phyloP scores from a whole-genome alignment of 805 yeast genomes.

The Soucietia sequanensis region DNA sequence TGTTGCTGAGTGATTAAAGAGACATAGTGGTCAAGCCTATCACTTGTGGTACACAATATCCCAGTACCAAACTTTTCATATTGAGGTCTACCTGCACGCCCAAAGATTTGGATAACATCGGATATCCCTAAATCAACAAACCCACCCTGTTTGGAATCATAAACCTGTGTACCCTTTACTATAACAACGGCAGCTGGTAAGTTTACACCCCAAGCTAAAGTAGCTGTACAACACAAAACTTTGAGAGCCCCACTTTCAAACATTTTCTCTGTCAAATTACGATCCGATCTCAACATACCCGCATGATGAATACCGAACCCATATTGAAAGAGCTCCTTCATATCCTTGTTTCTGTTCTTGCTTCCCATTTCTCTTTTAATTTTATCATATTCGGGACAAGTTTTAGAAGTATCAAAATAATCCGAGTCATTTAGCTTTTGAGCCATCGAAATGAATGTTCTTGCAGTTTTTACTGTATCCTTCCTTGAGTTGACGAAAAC shows the following conservation, averaged over 20 bases:
- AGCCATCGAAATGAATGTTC: constrained; percentile 68
- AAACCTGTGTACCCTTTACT: constrained; percentile 94
- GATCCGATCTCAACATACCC: constrained; percentile 88
- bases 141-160: constrained; percentile 94
- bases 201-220: constrained; percentile 99
- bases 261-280: constrained; percentile 86
- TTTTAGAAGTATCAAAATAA: constrained; percentile 56
- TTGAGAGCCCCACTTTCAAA: constrained; percentile 82
- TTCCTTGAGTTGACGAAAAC: constrained; percentile 94
- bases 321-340: constrained; percentile 70
- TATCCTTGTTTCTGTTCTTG: constrained; percentile 73
- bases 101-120: constrained; percentile 96
- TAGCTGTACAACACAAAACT: constrained; percentile 93
- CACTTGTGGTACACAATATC: constrained; percentile 79
- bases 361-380: constrained; percentile 61
- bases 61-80: constrained; percentile 92
- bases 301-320: constrained; percentile 98
- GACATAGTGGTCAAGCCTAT: constrained; percentile 83
- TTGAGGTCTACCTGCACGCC: constrained; percentile 99
- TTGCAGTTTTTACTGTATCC: constrained; percentile 84
- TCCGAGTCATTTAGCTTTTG: constrained; percentile 55
- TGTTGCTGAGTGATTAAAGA: constrained; percentile 88
- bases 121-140: constrained; percentile 90
- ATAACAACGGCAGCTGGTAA: constrained; percentile 97
- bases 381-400: constrained; percentile 37